Evolutionary conservation across 164 flowering plant genomes (phyloP).

Genomic region (Nymphaea colorata): DNA sequence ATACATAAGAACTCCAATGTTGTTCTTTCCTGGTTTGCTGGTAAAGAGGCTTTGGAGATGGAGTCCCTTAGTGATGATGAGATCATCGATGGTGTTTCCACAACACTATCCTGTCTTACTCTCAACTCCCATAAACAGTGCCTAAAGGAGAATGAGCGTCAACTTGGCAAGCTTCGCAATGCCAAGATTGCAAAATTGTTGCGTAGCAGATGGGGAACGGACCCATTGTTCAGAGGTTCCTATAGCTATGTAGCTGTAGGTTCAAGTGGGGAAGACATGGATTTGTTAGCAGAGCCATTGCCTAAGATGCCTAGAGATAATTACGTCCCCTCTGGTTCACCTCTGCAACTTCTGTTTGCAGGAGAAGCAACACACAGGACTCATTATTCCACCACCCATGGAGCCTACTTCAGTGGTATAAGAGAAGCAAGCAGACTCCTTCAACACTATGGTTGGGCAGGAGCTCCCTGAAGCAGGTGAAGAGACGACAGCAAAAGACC

Average conservation of each 20-base stretch:
- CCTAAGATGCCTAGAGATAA: slow-evolving; percentile 19
- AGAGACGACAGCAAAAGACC: slow-evolving; percentile 6
- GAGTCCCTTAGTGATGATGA: slow-evolving; percentile 65
- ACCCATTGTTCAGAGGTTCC: slow-evolving; percentile 93
- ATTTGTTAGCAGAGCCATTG: slow-evolving; percentile 78
- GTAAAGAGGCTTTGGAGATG: slow-evolving; percentile 76
- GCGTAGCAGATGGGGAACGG: slow-evolving; percentile 83
- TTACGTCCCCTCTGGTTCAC: slow-evolving; percentile 4
- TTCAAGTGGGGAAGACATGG: slow-evolving; percentile 79
- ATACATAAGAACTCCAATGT: slow-evolving; percentile 56
- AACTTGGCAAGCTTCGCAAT: not conserved
- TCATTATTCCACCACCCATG: slow-evolving; percentile 97
- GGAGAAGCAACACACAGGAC: slow-evolving; percentile 99
- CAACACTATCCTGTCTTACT: slow-evolving; percentile 39
- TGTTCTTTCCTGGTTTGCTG: slow-evolving; percentile 84
- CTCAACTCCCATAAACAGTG: slow-evolving; percentile 1
- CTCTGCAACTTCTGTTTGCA: slow-evolving; percentile 87
- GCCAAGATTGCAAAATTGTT: slow-evolving; percentile 31
- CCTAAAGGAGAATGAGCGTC: not conserved
- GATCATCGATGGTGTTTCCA: slow-evolving; percentile 49
- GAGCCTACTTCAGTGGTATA: slow-evolving; percentile 92
- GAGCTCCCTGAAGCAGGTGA: slow-evolving; percentile 13
- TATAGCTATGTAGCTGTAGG: slow-evolving; percentile 90
- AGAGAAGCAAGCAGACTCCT: slow-evolving; percentile 98
- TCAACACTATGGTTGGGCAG: slow-evolving; percentile 44